Conservation (phyloP, 768 basidiomycete genomes). For the Zangia roseola region DNA sequence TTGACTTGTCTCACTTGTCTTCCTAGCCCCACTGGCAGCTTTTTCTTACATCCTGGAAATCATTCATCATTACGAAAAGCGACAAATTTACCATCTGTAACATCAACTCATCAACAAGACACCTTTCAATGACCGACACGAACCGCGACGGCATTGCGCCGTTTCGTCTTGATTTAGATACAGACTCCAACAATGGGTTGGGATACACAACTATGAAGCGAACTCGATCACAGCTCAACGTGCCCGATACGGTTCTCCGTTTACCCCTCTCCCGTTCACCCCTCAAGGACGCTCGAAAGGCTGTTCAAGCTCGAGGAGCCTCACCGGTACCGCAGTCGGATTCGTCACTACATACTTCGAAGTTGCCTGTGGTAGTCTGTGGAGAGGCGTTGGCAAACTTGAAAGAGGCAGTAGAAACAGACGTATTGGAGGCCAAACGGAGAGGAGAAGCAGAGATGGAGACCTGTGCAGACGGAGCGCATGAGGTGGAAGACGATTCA, state of each 20-base stretch:
- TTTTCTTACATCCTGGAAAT: neutral
- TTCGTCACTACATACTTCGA: neutral
- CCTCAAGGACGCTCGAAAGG: slow-evolving; percentile 49
- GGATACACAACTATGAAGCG: slow-evolving; percentile 13
- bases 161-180: slow-evolving; percentile 3
- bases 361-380: neutral
- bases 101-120: slow-evolving; percentile 1
- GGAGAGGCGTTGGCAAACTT: neutral
- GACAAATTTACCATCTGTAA: neutral
- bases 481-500: slow-evolving; percentile 24
- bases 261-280: slow-evolving; percentile 47
- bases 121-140: slow-evolving; percentile 16
- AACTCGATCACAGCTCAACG: slow-evolving; percentile 52
- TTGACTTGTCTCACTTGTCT: neutral
- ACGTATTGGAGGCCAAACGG: neutral
- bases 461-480: neutral
- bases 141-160: slow-evolving; percentile 9
- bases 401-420: neutral
- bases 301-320: slow-evolving; percentile 23
- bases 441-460: slow-evolving; percentile 1
- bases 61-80: neutral
- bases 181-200: slow-evolving; percentile 4
- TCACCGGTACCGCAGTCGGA: slow-evolving; percentile 12
- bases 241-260: slow-evolving; percentile 46
- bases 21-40: neutral